Evolutionary conservation across 75 land plant genomes (phyloP), one percentile per base, ranked within the genome.

Genomic region (Cupressus sempervirens): DNA sequence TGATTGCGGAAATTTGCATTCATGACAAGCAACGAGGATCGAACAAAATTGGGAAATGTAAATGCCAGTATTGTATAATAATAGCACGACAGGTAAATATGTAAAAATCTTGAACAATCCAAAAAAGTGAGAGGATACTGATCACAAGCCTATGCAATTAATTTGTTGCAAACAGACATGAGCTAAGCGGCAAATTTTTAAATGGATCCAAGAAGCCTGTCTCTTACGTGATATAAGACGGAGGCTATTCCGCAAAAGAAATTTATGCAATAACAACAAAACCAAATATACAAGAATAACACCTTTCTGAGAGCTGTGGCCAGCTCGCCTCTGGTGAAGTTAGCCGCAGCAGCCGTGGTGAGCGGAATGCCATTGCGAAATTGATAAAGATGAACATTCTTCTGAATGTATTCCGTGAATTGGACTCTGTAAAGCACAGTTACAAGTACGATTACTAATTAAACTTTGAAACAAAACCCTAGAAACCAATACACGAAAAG

Each of bases 341-440:
- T 97, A 9, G 99, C 99, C 38, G 99, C 91, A 12, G 99, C 99
- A 38, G 93, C 88, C 2, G 99, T 97, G 3, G 98, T 88, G 67
- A 95, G 91, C 4, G 99, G 96, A 76, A 95, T 97, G 16, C 96
- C 96, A 82, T 95, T 97, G 0, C 97, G 90, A 82, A 92, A 94
- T 85, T 95, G 90, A 83, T 96, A 95, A 77, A 96, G 87, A 36
- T 91, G 89, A 75, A 96, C 91, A 58, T 96, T 96, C 90, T 95
- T 96, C 89, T 96, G 98, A 13, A 96, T 95, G 82, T 87, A 96
- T 87, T 96, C 98, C 74, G 98, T 94, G 85, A 96, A 96, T 82
- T 95, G 97, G 53, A 91, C 98, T 54, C 98, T 96, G 83, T 23
- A 84, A 84, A 36, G 34, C 29, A 52, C 53, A 52, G 4, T n/a